These are phyloP conservation scores for Emmonsiellopsis sp. DNA, from an alignment of 2,329 filamentous ascomycete species.

Conservation along the genomic window DNA sequence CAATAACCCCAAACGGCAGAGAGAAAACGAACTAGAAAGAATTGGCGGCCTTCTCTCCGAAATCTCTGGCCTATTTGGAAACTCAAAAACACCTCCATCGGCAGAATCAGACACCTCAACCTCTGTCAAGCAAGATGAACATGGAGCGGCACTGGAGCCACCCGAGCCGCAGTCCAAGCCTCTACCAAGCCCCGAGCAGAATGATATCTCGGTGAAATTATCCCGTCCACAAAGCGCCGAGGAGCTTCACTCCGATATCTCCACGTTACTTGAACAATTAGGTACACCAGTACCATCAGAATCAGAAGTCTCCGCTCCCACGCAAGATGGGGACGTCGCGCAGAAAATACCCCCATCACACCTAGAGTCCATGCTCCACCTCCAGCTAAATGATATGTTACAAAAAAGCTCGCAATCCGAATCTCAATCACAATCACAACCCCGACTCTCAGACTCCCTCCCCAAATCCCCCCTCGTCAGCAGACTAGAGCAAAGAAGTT, in stretches of 20 bases:
- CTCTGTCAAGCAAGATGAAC: neutral
- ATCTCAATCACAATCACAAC: neutral
- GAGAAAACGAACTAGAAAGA: neutral
- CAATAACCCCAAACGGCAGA: neutral
- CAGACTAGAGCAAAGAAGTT: constrained; percentile 6
- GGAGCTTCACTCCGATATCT: no score
- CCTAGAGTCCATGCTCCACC: no score
- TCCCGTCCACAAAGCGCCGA: no score
- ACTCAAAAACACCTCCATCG: neutral
- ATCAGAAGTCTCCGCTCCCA: no score
- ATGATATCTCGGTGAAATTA: no score
- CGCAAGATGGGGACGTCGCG: no score
- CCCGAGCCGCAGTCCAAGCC: no score
- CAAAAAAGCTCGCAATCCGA: neutral
- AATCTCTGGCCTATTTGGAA: neutral
- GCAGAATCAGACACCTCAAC: neutral
- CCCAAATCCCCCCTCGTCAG: constrained; percentile 1
- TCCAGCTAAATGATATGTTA: neutral
- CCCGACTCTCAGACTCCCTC: neutral
- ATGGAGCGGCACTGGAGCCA: neutral
- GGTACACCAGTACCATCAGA: no score
- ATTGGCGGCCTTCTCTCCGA: neutral
- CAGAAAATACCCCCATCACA: no score
- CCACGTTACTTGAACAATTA: no score
- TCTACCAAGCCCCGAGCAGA: no score